Evolutionary conservation across 352 stramenopile species (phyloP).

Genomic region (Globisporangium nunn): DNA sequence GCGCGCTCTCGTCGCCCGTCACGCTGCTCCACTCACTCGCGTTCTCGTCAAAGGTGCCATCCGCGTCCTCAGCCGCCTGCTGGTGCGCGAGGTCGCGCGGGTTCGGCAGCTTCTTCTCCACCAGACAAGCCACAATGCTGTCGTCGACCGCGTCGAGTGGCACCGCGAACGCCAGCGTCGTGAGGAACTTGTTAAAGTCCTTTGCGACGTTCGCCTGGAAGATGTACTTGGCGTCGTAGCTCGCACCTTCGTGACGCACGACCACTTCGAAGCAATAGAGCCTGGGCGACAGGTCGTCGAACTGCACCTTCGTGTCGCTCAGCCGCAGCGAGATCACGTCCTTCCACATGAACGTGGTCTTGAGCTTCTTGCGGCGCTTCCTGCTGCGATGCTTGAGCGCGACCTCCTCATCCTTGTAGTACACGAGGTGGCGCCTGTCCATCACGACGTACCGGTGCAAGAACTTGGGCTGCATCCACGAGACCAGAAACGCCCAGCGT

Average conservation of each 20-base stretch:
- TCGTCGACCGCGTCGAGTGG: slow-evolving; percentile 55
- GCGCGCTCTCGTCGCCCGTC: slow-evolving; percentile 74
- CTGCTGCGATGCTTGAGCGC: slow-evolving; percentile 74
- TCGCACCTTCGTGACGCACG: slow-evolving; percentile 38
- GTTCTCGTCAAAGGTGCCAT: slow-evolving; percentile 43
- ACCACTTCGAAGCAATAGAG: slow-evolving; percentile 78
- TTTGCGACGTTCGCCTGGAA: slow-evolving; percentile 70
- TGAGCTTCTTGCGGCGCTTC: slow-evolving; percentile 68
- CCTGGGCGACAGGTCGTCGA: slow-evolving; percentile 73
- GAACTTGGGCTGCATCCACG: slow-evolving; percentile 69
- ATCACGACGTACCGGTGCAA: slow-evolving; percentile 81
- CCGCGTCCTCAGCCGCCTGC: slow-evolving; percentile 19
- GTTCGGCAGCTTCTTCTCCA: slow-evolving; percentile 53
- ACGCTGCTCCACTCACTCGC: slow-evolving; percentile 84
- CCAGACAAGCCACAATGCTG: slow-evolving; percentile 50
- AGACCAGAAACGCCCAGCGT: slow-evolving; percentile 40
- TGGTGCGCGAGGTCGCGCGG: slow-evolving; percentile 30
- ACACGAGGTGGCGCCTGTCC: slow-evolving; percentile 61
- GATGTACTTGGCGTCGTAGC: slow-evolving; percentile 64
- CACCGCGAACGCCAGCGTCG: slow-evolving; percentile 57
- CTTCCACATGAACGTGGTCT: slow-evolving; percentile 65
- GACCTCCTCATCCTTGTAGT: slow-evolving; percentile 78
- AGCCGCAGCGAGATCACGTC: slow-evolving; percentile 55
- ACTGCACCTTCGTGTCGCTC: slow-evolving; percentile 71
- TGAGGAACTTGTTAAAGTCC: slow-evolving; percentile 78